Base-by-base conservation (phyloP, 2,329 filamentous ascomycete species). In the Hirsutella minnesotensis region DNA sequence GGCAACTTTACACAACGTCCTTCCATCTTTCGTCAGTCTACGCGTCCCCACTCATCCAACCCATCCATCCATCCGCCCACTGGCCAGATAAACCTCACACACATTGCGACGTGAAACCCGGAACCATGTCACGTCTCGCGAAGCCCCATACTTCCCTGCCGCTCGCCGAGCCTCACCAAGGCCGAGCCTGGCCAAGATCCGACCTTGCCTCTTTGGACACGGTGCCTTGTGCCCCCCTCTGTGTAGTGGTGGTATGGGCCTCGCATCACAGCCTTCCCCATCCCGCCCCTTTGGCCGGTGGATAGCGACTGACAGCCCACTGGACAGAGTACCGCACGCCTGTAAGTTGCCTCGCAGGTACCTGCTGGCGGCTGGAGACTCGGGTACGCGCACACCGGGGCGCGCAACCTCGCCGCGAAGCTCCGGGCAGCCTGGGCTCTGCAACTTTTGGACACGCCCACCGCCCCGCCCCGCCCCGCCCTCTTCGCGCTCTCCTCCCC, bases 91-190 rank as follows among this genome's bases (percentile, higher is more conserved):
- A 30, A 39, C 29, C 39, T 41, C 34, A 34, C 36, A 39, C 43
- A 31, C 40, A 27, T 21, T 29, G 21, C 21, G 18, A 33, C 44
- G 37, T 46, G 41, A 46, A 46, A 46, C 44, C 44, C 24, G 41
- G 40, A 46, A 43, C 44, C 44, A 42, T 46, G 44, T 43, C 44
- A 29, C 38, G 37, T n/a, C 44, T 20, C 24, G n/a, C 12, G 38
- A 40, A 31, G 12, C 21, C 37, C 38, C 30, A 24, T 37, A 31
- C 22, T n/a, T 35, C 40, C 43, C 38, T 42, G 30, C 33, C 16
- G 15, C 33, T 35, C 12, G 33, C 8, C 33, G 33, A 16, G 15
- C 40, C 40, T 33, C 30, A n/a, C 19, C 37, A 31, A 27, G 40
- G 34, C 33, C 41, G 18, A 21, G 39, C n/a, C 35, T 9, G 5